Evolutionary conservation across 805 yeast species (phyloP), one percentile per base, ranked within the genome.

Genomic region (Kodamaea sagamina): DNA sequence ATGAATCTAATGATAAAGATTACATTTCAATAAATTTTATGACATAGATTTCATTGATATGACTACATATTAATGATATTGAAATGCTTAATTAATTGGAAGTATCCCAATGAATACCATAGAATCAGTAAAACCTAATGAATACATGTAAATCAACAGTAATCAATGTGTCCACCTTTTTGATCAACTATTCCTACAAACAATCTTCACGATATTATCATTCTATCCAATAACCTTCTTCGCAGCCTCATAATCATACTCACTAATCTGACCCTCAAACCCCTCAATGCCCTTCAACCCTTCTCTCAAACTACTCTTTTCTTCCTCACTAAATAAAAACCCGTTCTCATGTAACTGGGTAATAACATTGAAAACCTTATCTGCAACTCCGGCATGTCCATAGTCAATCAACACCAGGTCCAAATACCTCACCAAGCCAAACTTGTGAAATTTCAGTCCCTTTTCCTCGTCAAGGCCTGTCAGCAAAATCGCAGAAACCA

Each of bases 401-500:
- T 69, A 74, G 4, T 48, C 47, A 17, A 52, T 48, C 25, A 77
- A 53, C 43, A 64, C 47, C 2, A 50, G 36, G 7, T 67, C 47
- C 46, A 78, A 59, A 25, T 57, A 58, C n/a, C 46, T 49, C 4
- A 69, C 59, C 22, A 77, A 51, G 8, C 61, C 45, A 35, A 60
- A 62, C 11, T 63, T 48, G 25, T 62, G 65, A 19, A 85, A 59
- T 29, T 73, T 65, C 4, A 57, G 49, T 22, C 62, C 55, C 29
- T 71, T 68, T 9, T 71, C 73, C 8, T 63, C 59, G 29, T 70
- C 65, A 12, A 72, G 56, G 3, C 77, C 80, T 2, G 80, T 74
- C 7, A 86, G 75, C 26, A 84, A 58, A 11, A 82, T 62, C 1
- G 89, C 78, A n/a, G 82, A 72, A 2, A 82, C 50, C 39, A 82